phyloP scores from a whole-genome alignment of 306 rosid species.

The Abrus precatorius region DNA sequence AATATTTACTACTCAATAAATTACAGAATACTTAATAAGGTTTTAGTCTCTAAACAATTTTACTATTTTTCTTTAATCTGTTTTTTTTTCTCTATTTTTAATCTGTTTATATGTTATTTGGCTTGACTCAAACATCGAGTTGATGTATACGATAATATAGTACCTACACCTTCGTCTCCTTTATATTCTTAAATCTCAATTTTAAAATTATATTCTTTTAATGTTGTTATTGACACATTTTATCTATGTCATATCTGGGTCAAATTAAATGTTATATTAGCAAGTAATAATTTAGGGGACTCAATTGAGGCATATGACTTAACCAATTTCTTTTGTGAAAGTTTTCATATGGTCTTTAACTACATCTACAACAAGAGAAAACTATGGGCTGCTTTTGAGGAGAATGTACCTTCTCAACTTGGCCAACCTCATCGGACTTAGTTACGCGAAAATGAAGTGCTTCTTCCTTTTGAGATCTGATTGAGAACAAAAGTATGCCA shows the following conservation, averaged over 20 bases:
- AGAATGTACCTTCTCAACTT: slow-evolving; percentile 80
- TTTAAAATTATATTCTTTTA: too few relatives aligned
- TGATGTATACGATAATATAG: too few relatives aligned
- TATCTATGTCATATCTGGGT: too few relatives aligned
- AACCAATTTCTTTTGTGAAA: slow-evolving; percentile 10
- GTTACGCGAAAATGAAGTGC: slow-evolving; percentile 78
- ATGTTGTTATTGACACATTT: too few relatives aligned
- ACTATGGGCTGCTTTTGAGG: slow-evolving; percentile 36
- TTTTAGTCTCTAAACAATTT: too few relatives aligned
- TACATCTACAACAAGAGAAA: slow-evolving; percentile 31
- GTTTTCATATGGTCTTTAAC: slow-evolving; percentile 20
- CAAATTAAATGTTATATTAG: too few relatives aligned
- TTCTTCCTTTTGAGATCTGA: slow-evolving; percentile 89
- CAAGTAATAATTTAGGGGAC: neutral
- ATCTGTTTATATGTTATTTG: too few relatives aligned
- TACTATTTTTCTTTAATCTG: too few relatives aligned
- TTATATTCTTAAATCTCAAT: too few relatives aligned
- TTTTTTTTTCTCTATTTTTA: too few relatives aligned
- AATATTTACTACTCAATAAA: neutral
- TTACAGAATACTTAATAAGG: neutral
- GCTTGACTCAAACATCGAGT: too few relatives aligned
- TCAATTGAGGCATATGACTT: neutral
- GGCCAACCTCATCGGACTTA: slow-evolving; percentile 78
- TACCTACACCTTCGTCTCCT: too few relatives aligned
- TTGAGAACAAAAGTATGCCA: slow-evolving; percentile 44